These are phyloP conservation scores for Sugiyamaella boreocaroliniensis DNA, from an alignment of 805 yeast genomes.

Conservation along the genomic window DNA sequence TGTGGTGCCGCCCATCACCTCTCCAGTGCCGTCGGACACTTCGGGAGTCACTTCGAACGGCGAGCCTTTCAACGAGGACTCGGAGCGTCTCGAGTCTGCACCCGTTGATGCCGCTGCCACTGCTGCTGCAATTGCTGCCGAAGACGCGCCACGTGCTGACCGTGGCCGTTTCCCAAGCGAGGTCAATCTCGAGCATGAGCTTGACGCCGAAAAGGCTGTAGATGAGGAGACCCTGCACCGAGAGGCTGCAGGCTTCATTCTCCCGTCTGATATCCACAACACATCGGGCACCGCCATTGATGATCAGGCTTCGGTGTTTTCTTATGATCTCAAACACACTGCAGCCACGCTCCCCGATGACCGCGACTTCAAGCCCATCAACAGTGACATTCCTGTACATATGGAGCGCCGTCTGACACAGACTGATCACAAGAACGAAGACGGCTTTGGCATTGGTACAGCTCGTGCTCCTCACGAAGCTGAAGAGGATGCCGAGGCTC, in stretches of 20 bases:
- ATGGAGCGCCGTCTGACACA: conserved; percentile 30
- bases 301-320: conserved; percentile 27
- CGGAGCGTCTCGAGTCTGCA: background rate
- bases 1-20: conserved; percentile 15
- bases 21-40: conserved; percentile 21
- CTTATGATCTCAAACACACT: conserved; percentile 28
- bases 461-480: conserved; percentile 28
- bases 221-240: conserved; percentile 17
- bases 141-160: conserved; percentile 4
- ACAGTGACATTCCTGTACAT: conserved; percentile 24
- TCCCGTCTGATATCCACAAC: conserved; percentile 12
- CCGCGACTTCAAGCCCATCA: conserved; percentile 28
- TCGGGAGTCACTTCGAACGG: conserved; percentile 24
- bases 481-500: conserved; percentile 20
- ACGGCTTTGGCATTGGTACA: conserved; percentile 26
- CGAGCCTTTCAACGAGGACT: conserved; percentile 18
- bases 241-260: conserved; percentile 11
- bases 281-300: conserved; percentile 13
- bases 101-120: background rate
- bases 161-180: conserved; percentile 22
- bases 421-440: conserved; percentile 30
- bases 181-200: conserved; percentile 17
- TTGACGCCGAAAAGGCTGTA: conserved; percentile 12
- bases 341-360: conserved; percentile 27
- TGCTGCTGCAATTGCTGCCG: background rate